Conservation (phyloP, 495 filamentous ascomycete genomes). For the Lindgomyces ingoldianus region DNA sequence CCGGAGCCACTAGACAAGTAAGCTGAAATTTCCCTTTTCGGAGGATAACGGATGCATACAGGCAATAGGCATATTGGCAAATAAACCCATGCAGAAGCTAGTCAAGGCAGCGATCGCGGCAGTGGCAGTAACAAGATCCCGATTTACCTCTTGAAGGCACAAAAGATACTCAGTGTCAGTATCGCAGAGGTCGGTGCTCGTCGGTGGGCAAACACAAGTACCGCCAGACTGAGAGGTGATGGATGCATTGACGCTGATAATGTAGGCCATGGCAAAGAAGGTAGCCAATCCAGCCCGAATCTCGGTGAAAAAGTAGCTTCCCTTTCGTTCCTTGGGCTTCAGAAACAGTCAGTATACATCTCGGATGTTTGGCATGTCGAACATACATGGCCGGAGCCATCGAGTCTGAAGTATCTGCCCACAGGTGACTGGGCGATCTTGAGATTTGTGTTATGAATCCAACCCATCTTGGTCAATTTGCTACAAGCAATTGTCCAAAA, state of each 20-base stretch:
- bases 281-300: conserved; percentile 75
- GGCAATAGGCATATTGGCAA: conserved; percentile 59
- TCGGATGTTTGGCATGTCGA: background rate
- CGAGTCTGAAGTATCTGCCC: conserved; percentile 72
- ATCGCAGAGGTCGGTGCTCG: conserved; percentile 56
- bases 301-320: conserved; percentile 76
- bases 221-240: conserved; percentile 68
- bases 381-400: conserved; percentile 73
- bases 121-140: conserved; percentile 77
- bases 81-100: conserved; percentile 73
- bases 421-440: conserved; percentile 60
- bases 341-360: conserved; percentile 2
- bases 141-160: conserved; percentile 66
- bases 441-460: conserved; percentile 56
- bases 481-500: background rate
- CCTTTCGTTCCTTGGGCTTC: conserved; percentile 66
- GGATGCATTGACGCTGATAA: conserved; percentile 64
- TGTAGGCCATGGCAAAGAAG: conserved; percentile 88
- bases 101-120: conserved; percentile 72
- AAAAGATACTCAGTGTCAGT: conserved; percentile 60
- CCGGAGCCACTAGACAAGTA: conserved; percentile 49
- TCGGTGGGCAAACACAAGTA: conserved; percentile 68
- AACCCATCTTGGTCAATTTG: conserved; percentile 43
- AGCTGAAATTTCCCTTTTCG: background rate
- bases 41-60: background rate